phyloP scores from a whole-genome alignment of 768 basidiomycete species.

The Pleurotus tuoliensis region DNA sequence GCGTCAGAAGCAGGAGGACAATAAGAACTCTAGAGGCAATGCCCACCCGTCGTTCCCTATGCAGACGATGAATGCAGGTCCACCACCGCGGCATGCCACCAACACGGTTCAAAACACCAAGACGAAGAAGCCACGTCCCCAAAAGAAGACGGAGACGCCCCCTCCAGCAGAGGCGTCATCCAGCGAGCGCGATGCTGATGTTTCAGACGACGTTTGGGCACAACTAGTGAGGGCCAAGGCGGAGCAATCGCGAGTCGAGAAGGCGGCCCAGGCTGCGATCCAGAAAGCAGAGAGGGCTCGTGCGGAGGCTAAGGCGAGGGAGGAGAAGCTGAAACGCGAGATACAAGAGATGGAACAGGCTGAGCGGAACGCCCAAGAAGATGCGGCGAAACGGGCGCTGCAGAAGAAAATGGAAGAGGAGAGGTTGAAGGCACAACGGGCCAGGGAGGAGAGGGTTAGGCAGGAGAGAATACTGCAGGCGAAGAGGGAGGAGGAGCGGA shows the following conservation, averaged over 20 bases:
- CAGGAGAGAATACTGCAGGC: constrained; percentile 12
- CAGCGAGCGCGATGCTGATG: constrained; percentile 42
- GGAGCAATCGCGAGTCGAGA: constrained; percentile 24
- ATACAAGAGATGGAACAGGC: constrained; percentile 18
- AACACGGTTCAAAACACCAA: constrained; percentile 7
- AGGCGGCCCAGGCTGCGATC: constrained; percentile 16
- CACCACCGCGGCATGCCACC: constrained; percentile 11
- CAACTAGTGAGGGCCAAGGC: constrained; percentile 40
- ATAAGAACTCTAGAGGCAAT: constrained; percentile 1
- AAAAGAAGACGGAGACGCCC: constrained; percentile 3
- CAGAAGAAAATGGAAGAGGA: constrained; percentile 22
- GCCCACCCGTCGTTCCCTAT: constrained; percentile 15
- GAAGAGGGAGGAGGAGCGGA: constrained; percentile 22
- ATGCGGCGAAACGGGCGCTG: constrained; percentile 15
- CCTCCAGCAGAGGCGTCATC: constrained; percentile 3
- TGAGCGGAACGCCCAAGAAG: constrained; percentile 18
- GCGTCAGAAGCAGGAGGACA: constrained; percentile 10
- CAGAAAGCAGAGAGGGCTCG: constrained; percentile 16
- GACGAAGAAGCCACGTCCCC: constrained; percentile 4
- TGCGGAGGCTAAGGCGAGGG: constrained; percentile 12
- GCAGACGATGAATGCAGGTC: constrained; percentile 5
- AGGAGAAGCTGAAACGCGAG: constrained; percentile 17
- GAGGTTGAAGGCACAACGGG: constrained; percentile 21
- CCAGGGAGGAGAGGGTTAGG: constrained; percentile 10
- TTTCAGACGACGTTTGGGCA: constrained; percentile 48